Evolutionary conservation across 306 rosid genomes (phyloP), one percentile per base, ranked within the genome.

Genomic region (Potentilla sterilis): DNA sequence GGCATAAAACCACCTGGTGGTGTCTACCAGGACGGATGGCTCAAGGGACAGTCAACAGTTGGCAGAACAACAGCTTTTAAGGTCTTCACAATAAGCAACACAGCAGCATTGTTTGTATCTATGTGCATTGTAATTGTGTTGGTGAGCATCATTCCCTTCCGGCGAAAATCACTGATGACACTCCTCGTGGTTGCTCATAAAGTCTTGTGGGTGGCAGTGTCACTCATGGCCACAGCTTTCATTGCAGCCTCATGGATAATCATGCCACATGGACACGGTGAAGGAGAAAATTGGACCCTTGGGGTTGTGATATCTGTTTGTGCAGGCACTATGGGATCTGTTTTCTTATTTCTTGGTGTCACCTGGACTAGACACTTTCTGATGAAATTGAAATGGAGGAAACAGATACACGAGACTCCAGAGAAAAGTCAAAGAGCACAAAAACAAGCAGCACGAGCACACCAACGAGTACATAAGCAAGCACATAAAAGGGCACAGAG

Each of bases 1-100:
- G 97, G 97, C 5, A 83, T 87, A 40, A 87, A 64, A 73, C 97
- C 97, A 10, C 96, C 93, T 3, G 93, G 93, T 28, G 96, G 96
- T 15, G 86, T 88, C 28, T 44, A 80, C 78, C 90, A 86, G 75
- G 88, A 82, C 0, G 93, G 85, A 21, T 42, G 43, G 49, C 77
- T 61, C 80, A 78, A 2, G 54, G 97, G 96, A 47, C 78, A 92
- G 69, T 89, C 96, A 52, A 74, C 57, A 75, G 77, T 69, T 24
- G 88, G 89, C 5, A 73, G 75, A 63, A 81, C 85, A 62, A 44
- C 80, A 62, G 93, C 92, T 40, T 89, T 88, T 83, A 92, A 88
- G 73, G 91, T 92, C 32, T 92, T 92, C 80, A 80, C 80, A 28
- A 72, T 92, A 70, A 86, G 93, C 86, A 92, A 92, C 74, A 78